Evolutionary conservation across 164 flowering plant species (phyloP).

Genomic region (Magnolia sinica): DNA sequence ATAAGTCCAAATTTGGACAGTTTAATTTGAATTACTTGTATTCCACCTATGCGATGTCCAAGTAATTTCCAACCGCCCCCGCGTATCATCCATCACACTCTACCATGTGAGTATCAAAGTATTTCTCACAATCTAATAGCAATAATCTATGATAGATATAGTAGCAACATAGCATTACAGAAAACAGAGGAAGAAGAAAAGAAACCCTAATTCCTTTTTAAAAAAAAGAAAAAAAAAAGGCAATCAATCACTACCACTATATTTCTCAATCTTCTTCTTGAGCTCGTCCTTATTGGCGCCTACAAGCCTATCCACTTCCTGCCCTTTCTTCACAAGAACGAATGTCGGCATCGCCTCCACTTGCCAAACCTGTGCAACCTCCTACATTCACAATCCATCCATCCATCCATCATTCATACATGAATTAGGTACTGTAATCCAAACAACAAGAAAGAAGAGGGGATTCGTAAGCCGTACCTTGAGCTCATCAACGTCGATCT

Average conservation of each 20-base stretch:
- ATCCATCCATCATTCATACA: too few relatives aligned
- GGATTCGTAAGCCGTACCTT: slow-evolving; percentile 18
- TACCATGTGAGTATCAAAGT: too few relatives aligned
- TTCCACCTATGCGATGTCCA: too few relatives aligned
- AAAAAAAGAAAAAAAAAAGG: background rate
- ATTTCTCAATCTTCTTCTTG: slow-evolving; percentile 6
- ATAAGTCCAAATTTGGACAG: too few relatives aligned
- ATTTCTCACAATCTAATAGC: too few relatives aligned
- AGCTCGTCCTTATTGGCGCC: slow-evolving; percentile 15
- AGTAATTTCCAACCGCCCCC: too few relatives aligned
- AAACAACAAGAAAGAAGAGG: background rate
- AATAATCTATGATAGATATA: too few relatives aligned
- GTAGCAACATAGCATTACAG: too few relatives aligned
- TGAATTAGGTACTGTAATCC: background rate
- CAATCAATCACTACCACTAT: background rate
- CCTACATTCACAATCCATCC: background rate
- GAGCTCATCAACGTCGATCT: slow-evolving; percentile 65
- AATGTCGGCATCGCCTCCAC: slow-evolving; percentile 19
- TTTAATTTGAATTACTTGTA: too few relatives aligned
- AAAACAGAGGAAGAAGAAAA: background rate
- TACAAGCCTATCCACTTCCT: slow-evolving; percentile 12
- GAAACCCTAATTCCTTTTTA: background rate
- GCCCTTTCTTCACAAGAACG: slow-evolving; percentile 14
- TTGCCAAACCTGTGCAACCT: slow-evolving; percentile 7
- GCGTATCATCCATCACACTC: too few relatives aligned